These are phyloP conservation scores for Backusella liffmaniae DNA, from an alignment of 192 early-diverging fungal species.

Conservation along the genomic window DNA sequence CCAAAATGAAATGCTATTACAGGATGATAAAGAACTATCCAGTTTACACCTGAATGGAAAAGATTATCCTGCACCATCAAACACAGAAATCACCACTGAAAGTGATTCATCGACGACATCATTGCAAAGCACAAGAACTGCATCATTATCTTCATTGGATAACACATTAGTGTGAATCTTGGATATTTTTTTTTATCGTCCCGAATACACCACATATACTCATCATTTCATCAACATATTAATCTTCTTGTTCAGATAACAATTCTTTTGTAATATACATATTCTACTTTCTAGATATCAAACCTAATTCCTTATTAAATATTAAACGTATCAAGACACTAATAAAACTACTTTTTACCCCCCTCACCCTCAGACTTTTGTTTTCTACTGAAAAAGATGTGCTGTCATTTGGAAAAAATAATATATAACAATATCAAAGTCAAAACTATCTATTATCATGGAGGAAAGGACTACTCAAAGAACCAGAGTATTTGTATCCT, in stretches of 20 bases:
- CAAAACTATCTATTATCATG: no score
- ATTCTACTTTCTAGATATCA: not conserved
- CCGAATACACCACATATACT: not conserved
- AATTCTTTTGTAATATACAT: not conserved
- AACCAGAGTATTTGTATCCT: no score
- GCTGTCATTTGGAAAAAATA: no score
- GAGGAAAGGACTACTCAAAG: no score
- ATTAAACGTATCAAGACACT: not conserved
- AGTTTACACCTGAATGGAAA: not conserved
- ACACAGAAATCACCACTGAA: not conserved
- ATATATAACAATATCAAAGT: no score
- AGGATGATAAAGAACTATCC: not conserved
- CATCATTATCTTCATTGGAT: not conserved
- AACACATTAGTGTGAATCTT: not conserved
- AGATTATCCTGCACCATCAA: not conserved
- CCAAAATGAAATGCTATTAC: not conserved
- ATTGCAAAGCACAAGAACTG: not conserved
- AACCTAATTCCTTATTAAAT: not conserved
- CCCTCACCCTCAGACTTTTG: no score
- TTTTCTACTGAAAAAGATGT: no score
- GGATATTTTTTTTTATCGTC: not conserved
- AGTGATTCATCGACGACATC: not conserved
- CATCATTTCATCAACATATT: not conserved
- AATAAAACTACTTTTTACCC: no score
- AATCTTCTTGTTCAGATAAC: not conserved